These are phyloP conservation scores for Mycena sanguinolenta DNA, from an alignment of 768 basidiomycete species.

Conservation along the genomic window DNA sequence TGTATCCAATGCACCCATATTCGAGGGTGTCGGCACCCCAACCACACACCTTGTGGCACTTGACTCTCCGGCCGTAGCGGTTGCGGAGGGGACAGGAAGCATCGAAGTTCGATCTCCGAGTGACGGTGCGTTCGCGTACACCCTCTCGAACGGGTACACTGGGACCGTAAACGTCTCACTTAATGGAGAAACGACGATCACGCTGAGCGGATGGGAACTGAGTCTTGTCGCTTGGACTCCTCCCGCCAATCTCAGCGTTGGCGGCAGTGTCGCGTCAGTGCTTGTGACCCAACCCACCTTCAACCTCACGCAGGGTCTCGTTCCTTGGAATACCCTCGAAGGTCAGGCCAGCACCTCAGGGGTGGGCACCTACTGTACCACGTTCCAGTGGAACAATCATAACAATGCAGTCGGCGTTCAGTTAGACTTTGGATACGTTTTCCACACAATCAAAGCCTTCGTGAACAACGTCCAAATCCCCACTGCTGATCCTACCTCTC, in stretches of 20 bases:
- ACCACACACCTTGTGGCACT: conserved; percentile 23
- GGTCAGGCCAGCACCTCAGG: conserved; percentile 29
- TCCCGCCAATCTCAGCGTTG: conserved; percentile 26
- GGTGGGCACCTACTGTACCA: conserved; percentile 32
- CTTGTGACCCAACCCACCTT: conserved; percentile 30
- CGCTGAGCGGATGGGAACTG: conserved; percentile 28
- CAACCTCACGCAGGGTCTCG: conserved; percentile 31
- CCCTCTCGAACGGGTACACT: conserved; percentile 12
- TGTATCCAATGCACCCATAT: conserved; percentile 15
- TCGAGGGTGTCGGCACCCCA: conserved; percentile 20
- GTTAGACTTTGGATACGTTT: conserved; percentile 33
- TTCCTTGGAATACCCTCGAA: conserved; percentile 29
- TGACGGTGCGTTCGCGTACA: conserved; percentile 24
- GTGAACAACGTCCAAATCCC: conserved; percentile 30
- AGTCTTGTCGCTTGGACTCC: conserved; percentile 36
- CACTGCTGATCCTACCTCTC: conserved; percentile 30
- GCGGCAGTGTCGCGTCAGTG: conserved; percentile 7
- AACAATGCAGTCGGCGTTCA: conserved; percentile 27
- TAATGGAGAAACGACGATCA: conserved; percentile 21
- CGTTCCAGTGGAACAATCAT: conserved; percentile 29
- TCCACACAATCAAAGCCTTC: conserved; percentile 35
- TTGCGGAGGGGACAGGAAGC: conserved; percentile 5
- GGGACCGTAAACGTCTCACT: conserved; percentile 28
- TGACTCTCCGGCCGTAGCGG: conserved; percentile 23
- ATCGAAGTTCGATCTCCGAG: conserved; percentile 24